A percentile compares a stretch with the other conserved stretches of the same genome.
phyloP scores from a whole-genome alignment of 352 stramenopile genomes.

The Phytophthora nicotianae region DNA sequence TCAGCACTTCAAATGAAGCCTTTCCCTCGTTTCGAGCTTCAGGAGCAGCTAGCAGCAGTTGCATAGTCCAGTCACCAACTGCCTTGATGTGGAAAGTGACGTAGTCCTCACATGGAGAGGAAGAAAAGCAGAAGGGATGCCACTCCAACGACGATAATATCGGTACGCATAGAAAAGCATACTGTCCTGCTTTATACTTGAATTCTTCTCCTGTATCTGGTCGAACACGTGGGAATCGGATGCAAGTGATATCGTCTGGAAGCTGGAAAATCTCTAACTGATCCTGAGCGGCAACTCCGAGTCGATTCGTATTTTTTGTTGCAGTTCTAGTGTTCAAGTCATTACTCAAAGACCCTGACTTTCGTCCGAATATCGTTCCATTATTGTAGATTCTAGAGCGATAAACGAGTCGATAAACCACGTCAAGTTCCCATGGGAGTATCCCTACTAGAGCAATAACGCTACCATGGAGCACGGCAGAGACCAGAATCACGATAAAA shows the following conservation, averaged over 20 bases:
- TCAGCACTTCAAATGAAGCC: conserved; percentile 32
- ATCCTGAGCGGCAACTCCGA: conserved; percentile 25
- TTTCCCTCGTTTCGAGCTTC: conserved; percentile 8
- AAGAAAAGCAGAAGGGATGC: conserved; percentile 89
- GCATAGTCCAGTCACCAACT: conserved; percentile 63
- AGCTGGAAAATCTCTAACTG: conserved; percentile 26
- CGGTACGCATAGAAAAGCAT: conserved; percentile 80
- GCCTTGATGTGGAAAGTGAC: conserved; percentile 63
- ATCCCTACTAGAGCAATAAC: conserved; percentile 31
- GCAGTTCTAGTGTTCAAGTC: conserved; percentile 5
- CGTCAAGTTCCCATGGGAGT: conserved; percentile 37
- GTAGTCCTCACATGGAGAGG: conserved; percentile 55
- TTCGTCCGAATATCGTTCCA: conserved; percentile 14
- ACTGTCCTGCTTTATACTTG: conserved; percentile 53
- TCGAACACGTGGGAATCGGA: conserved; percentile 45
- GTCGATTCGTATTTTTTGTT: neutral
- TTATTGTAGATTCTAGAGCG: conserved; percentile 19
- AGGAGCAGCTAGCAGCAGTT: conserved; percentile 31
- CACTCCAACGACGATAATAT: conserved; percentile 60
- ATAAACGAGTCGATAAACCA: conserved; percentile 43
- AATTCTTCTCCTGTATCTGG: conserved; percentile 38
- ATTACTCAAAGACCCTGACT: neutral
- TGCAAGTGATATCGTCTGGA: conserved; percentile 32
- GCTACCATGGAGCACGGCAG: conserved; percentile 42
- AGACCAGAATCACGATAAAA: conserved; percentile 44